Conservation (phyloP, 371 early-diverging fungal species). For the Lichtheimia hyalospora region DNA sequence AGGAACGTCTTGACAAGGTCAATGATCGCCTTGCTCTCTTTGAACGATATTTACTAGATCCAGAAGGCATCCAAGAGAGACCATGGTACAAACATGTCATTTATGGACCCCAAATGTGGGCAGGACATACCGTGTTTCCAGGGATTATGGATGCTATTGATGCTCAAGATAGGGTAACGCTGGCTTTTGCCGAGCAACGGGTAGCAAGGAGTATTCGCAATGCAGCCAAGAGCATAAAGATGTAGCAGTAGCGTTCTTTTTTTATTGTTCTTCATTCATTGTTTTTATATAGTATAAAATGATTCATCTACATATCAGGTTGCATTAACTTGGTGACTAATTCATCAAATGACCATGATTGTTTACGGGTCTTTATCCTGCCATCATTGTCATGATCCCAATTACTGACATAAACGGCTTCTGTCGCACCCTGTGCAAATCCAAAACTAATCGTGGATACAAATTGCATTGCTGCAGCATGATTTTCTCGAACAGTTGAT, state of each 20-base stretch:
- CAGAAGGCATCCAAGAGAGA: constrained; percentile 56
- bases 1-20: constrained; percentile 16
- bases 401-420: no score
- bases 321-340: neutral
- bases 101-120: constrained; percentile 59
- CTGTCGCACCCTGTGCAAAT: no score
- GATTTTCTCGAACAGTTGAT: no score
- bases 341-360: neutral
- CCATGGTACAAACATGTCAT: constrained; percentile 67
- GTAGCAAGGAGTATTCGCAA: constrained; percentile 15
- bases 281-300: no score
- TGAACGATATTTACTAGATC: constrained; percentile 57
- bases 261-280: no score
- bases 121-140: constrained; percentile 56
- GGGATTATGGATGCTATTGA: constrained; percentile 54
- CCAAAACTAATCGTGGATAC: no score
- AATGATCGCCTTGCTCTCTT: constrained; percentile 49
- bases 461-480: no score
- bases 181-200: constrained; percentile 27
- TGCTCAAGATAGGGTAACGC: constrained; percentile 19
- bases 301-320: neutral
- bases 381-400: no score
- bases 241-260: no score
- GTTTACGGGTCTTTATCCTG: neutral
- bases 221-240: neutral